Evolutionary conservation across 108 stramenopile species (phyloP), one percentile per base, ranked within the genome.

Genomic region (Seminavis robusta): DNA sequence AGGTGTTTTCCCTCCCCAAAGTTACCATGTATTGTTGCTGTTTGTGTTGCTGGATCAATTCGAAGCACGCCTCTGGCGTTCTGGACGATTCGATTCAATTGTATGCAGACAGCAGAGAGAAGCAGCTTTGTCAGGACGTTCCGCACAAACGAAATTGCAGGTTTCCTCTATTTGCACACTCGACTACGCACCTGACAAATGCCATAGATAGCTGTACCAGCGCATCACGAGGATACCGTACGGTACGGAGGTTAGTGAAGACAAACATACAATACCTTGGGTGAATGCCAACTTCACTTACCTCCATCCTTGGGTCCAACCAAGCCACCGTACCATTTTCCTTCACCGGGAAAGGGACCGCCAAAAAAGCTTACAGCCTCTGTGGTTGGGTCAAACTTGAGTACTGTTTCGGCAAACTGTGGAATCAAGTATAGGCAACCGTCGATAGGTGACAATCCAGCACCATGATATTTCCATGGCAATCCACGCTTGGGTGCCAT

Each of bases 281-380:
- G n/a, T n/a, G n/a, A n/a, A n/a, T n/a, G n/a, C n/a, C n/a, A n/a
- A n/a, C n/a, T n/a, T n/a, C n/a, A 95, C 46, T 93, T 90, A 30
- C 74, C 83, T 13, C 84, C 90, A 61, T 83, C 90, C 10, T 26
- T 28, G 4, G 67, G 76, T 13, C 88, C 88, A 1, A 84, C 56
- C 27, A 90, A 59, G 3, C 90, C 94, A n/a, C 94, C 94, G 45
- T 94, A 91, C 94, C 94, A 95, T 59, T 93, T 95, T 63, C 80
- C 84, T 32, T 61, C 41, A 4, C 90, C 94, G 6, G 63, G 66
- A 51, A 85, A 69, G 4, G 47, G 36, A 0, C 80, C 80, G 0
- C 90, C 93, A 4, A 91, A 79, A 25, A 76, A 61, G 13, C 48
- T 47, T 27, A 65, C 44, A 9, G 44, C 61, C 13, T 91, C 89